Base-by-base conservation (phyloP, 1,139 yeast species). In the Nakaseomyces bracarensis region DNA sequence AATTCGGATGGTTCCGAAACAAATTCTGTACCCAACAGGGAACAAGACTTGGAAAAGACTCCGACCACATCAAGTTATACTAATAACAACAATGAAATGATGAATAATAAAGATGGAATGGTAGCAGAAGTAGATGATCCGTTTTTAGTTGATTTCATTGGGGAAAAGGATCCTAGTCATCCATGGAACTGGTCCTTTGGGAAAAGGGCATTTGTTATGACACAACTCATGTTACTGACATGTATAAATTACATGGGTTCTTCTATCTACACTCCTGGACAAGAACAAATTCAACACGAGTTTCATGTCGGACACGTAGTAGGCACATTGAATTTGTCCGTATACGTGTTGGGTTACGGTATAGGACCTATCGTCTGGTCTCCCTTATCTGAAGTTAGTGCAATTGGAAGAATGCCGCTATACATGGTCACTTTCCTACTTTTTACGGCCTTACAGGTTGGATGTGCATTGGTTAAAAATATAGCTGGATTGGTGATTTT, bases 251-350 rank as follows among this genome's bases (percentile, higher is more conserved):
- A 79, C 51, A 73, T 76, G 70, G 81, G 77, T 4, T 69, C 82
- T 0, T 77, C 83, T 1, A 71, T 77, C 20, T 76, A 73, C 50
- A 71, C 82, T 1, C 82, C 84, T 0, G 80, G 79, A 13, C 50
- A 50, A 38, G 47, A 47, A 27, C 27, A 39, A 16, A 46, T 50
- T 19, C 51, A 44, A 33, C 16, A 42, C 6, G 53, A 50, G 13
- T 50, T 50, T 22, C 41, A 46, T n/a, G 52, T 50, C 3, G 54
- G 54, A 3, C 54, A 50, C 30, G 53, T 50, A 3, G 49, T 48
- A 3, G 54, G 47, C 6, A 50, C 54, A 3, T 35, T 50, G 19
- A 49, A 49, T 36, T 29, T 50, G 15, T 49, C 52, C 5, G 9
- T 50, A 10, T 50, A 50, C 36, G 76, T 77, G 11, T 48, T 75